Percentiles rank a stretch among this genome's conserved stretches.
These are phyloP conservation scores for Mercurialis annua DNA, from an alignment of 345 rosid species.

Conservation along the genomic window DNA sequence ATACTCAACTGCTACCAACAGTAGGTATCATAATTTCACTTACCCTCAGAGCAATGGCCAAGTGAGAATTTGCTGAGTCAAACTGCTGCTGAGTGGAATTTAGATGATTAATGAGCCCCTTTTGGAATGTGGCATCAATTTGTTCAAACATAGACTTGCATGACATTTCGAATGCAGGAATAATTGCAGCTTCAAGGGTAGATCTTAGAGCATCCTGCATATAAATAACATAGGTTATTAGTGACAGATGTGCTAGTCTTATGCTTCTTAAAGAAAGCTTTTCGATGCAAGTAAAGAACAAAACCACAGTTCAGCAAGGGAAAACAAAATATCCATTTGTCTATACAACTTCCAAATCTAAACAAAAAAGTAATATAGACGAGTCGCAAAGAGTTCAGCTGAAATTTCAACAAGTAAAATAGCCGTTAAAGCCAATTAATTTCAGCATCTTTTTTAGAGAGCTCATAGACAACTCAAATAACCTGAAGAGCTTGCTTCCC, in stretches of 20 bases:
- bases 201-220: slow-evolving; percentile 60
- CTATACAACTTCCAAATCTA: background rate
- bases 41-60: slow-evolving; percentile 72
- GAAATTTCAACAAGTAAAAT: background rate
- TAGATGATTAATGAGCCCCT: slow-evolving; percentile 70
- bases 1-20: background rate
- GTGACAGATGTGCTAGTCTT: background rate
- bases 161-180: slow-evolving; percentile 89
- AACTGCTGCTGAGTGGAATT: slow-evolving; percentile 60
- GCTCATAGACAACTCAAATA: background rate
- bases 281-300: background rate
- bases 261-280: background rate
- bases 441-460: background rate
- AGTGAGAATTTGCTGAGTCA: slow-evolving; percentile 60
- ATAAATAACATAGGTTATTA: slow-evolving; percentile 13
- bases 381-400: background rate
- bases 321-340: background rate
- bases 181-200: slow-evolving; percentile 58
- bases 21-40: background rate
- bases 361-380: background rate
- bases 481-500: slow-evolving; percentile 96
- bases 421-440: background rate
- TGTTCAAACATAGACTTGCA: slow-evolving; percentile 92
- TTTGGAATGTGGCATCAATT: slow-evolving; percentile 78
- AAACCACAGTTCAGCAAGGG: background rate